phyloP scores from a whole-genome alignment of 2,329 filamentous ascomycete genomes.

The Bipolaris bicolor region DNA sequence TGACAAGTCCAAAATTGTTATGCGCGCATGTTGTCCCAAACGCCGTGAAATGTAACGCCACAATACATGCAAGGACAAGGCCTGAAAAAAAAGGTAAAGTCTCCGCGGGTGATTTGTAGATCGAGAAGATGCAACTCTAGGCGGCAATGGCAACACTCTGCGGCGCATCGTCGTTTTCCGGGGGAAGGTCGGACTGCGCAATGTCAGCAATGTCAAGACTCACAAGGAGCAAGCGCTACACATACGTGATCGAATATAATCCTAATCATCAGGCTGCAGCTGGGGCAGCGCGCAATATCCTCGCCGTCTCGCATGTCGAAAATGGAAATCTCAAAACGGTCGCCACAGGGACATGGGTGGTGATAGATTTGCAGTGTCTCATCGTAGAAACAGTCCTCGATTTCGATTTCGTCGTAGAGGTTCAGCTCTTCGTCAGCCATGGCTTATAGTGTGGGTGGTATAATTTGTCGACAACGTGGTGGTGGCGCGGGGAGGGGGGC shows the following conservation, averaged over 20 bases:
- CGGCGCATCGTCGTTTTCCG: slow-evolving; percentile 32
- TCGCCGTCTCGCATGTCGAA: slow-evolving; percentile 84
- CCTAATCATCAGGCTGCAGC: slow-evolving; percentile 94
- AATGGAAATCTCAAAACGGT: slow-evolving; percentile 90
- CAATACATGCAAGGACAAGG: slow-evolving; percentile 1
- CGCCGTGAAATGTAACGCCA: slow-evolving; percentile 26
- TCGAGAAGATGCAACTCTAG: slow-evolving; percentile 14
- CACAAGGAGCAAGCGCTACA: slow-evolving; percentile 1
- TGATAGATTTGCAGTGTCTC: slow-evolving; percentile 91
- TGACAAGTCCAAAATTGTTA: not conserved
- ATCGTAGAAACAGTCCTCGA: slow-evolving; percentile 93
- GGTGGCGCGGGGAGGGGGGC: slow-evolving; percentile 9
- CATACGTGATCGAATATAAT: slow-evolving; percentile 89
- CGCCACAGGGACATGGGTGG: slow-evolving; percentile 96
- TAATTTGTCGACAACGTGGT: slow-evolving; percentile 1
- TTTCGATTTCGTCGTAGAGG: slow-evolving; percentile 97
- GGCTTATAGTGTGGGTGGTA: slow-evolving; percentile 1
- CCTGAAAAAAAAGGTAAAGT: not conserved
- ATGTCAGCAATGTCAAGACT: slow-evolving; percentile 4
- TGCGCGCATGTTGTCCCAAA: slow-evolving; percentile 10
- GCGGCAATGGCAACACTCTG: slow-evolving; percentile 35
- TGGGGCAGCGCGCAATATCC: slow-evolving; percentile 96
- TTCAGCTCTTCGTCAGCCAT: slow-evolving; percentile 55
- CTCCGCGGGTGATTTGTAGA: not conserved
- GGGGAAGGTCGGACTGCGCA: slow-evolving; percentile 41